These are phyloP conservation scores for Petasospora fabianii DNA, from an alignment of 1,139 yeast genomes.

Conservation along the genomic window DNA sequence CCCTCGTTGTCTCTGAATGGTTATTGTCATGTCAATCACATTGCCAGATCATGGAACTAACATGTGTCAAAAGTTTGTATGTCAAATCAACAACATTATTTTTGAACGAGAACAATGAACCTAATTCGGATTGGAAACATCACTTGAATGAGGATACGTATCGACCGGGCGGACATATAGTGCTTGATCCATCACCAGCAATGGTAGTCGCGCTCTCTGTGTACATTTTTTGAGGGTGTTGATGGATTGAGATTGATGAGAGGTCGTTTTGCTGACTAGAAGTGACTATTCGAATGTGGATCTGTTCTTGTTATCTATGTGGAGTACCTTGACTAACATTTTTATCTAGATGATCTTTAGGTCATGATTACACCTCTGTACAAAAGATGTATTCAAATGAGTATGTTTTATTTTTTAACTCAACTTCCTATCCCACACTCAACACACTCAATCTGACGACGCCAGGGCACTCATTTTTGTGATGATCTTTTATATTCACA, in stretches of 20 bases:
- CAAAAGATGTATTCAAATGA: background rate
- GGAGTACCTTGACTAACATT: background rate
- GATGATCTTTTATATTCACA: slow-evolving; percentile 64
- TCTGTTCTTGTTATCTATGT: too few relatives aligned
- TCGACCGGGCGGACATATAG: slow-evolving; percentile 85
- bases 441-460: background rate
- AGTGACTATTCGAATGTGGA: too few relatives aligned
- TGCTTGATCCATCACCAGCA: slow-evolving; percentile 38
- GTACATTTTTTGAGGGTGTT: slow-evolving; percentile 60
- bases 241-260: slow-evolving; percentile 59
- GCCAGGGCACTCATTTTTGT: slow-evolving; percentile 17
- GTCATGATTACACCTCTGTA: too few relatives aligned
- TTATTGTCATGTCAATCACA: too few relatives aligned
- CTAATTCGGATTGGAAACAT: background rate
- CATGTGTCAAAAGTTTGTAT: too few relatives aligned
- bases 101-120: too few relatives aligned
- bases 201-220: slow-evolving; percentile 60
- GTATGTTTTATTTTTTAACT: background rate
- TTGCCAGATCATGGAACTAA: too few relatives aligned
- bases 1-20: slow-evolving; percentile 10
- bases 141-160: slow-evolving; percentile 24
- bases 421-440: background rate
- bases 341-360: too few relatives aligned
- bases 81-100: too few relatives aligned
- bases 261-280: slow-evolving; percentile 43